Base-by-base conservation (phyloP, 2,329 filamentous ascomycete genomes). In the Aspergillus luchuensis region DNA sequence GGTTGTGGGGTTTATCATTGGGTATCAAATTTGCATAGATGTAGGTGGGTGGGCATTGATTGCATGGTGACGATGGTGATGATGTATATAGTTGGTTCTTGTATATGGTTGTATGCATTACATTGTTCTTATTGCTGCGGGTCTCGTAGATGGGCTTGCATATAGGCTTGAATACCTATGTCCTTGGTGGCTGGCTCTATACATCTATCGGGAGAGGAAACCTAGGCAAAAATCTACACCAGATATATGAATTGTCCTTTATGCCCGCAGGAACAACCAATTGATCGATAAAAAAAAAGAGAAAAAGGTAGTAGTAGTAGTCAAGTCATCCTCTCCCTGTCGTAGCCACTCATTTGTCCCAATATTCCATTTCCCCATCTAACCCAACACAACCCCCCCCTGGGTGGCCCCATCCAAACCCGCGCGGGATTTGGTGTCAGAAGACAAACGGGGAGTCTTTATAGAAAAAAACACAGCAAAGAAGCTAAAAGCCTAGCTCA, bases 261-360 rank as follows among this genome's bases (percentile, higher is more conserved):
- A 30, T 50, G 47, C 47, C 47, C 47, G 47, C 47, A 50, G 28
- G 47, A 50, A 50, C 47, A 30, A 50, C n/a, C 15, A 30, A n/a
- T 30, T 30, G 11, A 61, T 64, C 63, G 59, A 64, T 60, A 62
- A 66, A 70, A 61, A 63, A 63, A 63, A 63, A 66, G 25, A 28
- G 25, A 28, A 72, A 72, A 65, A 66, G 64, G 66, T 64, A 69
- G 33, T 36, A 33, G 30, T 33, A 36, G 33, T 36, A 51, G 59
- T 60, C 58, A 57, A 58, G 64, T 63, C 63, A 61, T 61, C 61
- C 63, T 61, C 62, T 66, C 59, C 59, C 58, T 61, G 51, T 49
- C 57, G 59, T 62, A 50, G 54, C 51, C 52, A 56, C 39, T 54
- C 56, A 58, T 43, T 30, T 23, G 54, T 49, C 28, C 38, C 59